Evolutionary conservation across 257 asterid species (phyloP), one percentile per base, ranked within the genome.

Genomic region (Phtheirospermum japonicum): DNA sequence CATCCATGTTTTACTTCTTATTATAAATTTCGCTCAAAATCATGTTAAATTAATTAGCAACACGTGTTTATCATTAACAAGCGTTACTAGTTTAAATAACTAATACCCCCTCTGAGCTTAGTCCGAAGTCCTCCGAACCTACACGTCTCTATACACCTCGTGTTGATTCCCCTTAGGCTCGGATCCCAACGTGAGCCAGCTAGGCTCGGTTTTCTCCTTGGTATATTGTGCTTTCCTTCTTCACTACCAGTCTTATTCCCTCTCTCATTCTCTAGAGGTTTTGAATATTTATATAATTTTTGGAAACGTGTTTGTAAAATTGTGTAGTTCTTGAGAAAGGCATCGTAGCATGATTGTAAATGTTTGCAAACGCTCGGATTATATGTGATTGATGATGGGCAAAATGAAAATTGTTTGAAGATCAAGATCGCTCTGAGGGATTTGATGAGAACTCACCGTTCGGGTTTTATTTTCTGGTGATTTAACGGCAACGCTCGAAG

Each of bases 111-210:
- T n/a, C n/a, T n/a, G n/a, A n/a, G n/a, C n/a, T n/a, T n/a, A n/a
- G n/a, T n/a, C 43, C 2, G 43, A 37, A 37, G 0, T 4, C 78
- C 85, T n/a, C n/a, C n/a, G 54, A 73, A 2, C 80, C 91, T 42
- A n/a, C 3, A 11, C 0, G 0, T 9, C 16, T 73, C 48, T 68
- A 63, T 16, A 2, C 11, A 48, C 4, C 56, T 52, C 45, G 57
- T 36, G 9, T 70, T 66, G 71, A 61, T 64, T 62, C 14, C 45
- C 68, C 82, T 67, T 5, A 73, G 82, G 82, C 81, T 80, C 80
- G 52, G 71, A 66, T 73, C 83, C 84, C 80, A 46, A 74, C 67
- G 69, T 62, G 52, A 59, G 70, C 83, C 80, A 82, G 78, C 86
- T 79, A 81, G 61, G 34, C 71, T 71, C 55, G 12, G 54, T 14